Conservation (phyloP, 805 yeast genomes). For the Saturnispora hagleri region DNA sequence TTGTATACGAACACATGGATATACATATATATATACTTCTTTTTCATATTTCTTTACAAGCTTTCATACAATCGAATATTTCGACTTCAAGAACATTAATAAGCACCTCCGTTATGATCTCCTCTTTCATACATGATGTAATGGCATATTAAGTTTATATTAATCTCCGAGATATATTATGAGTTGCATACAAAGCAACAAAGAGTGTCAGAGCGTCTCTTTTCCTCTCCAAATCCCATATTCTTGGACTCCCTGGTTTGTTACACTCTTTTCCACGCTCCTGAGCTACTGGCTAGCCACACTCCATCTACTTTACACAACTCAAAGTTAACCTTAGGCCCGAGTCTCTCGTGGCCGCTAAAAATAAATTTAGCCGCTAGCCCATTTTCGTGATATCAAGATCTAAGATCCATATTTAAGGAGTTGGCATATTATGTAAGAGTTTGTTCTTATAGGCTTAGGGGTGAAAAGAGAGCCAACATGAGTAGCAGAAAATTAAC, state of each 20-base stretch:
- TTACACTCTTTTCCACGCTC: not conserved
- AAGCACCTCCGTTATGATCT: no score
- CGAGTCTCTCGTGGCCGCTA: not conserved
- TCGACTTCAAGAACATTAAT: not conserved
- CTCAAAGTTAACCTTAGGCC: not conserved
- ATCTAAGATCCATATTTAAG: not conserved
- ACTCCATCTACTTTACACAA: not conserved
- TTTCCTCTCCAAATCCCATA: no score
- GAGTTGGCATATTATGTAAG: not conserved
- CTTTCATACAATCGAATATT: not conserved
- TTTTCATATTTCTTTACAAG: not conserved
- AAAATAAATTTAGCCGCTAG: not conserved
- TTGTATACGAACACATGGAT: no score
- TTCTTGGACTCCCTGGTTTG: not conserved
- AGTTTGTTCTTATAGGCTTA: not conserved
- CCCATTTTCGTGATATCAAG: not conserved
- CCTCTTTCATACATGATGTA: no score
- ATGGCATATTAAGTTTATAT: no score
- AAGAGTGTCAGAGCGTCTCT: no score
- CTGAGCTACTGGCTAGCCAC: not conserved
- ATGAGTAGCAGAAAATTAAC: slow-evolving; percentile 23
- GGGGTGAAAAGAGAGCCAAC: not conserved
- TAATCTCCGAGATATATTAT: not conserved
- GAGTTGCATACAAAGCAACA: not conserved
- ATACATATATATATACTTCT: not conserved